Evolutionary conservation across 1,139 yeast species (phyloP).

Genomic region (Pneumocystis carinii): DNA sequence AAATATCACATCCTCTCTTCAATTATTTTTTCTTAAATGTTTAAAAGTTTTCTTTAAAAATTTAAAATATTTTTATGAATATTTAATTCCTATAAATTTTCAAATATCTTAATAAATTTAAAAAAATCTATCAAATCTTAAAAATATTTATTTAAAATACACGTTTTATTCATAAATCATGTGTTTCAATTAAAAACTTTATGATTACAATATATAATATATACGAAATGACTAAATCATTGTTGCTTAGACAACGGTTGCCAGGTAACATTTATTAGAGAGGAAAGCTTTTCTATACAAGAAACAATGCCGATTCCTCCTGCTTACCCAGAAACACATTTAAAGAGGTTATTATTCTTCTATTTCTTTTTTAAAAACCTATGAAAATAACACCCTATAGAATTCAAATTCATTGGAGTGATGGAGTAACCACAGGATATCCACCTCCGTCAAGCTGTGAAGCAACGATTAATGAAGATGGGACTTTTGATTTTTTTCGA

Average conservation of each 20-base stretch:
- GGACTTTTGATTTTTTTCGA: slow-evolving; percentile 1
- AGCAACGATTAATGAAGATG: neutral
- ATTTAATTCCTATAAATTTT: no score
- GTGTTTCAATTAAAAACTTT: no score
- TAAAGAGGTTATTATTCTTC: neutral
- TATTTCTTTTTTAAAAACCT: neutral
- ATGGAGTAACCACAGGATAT: neutral
- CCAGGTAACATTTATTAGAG: neutral
- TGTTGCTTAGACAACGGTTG: neutral
- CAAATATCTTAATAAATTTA: no score
- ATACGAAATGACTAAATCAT: neutral
- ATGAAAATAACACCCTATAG: neutral
- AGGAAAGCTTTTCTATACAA: neutral
- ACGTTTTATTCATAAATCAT: no score
- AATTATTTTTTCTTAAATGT: no score
- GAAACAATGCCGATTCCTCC: neutral
- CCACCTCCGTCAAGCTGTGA: neutral
- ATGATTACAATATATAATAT: no score
- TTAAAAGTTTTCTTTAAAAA: no score
- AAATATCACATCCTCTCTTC: no score
- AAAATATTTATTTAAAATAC: no score
- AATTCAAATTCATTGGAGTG: neutral
- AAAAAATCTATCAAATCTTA: no score
- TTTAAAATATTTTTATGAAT: no score
- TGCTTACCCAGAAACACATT: neutral